A percentile compares a stretch with the other conserved stretches of the same genome.
These are phyloP conservation scores for Amphirosellinia nigrospora DNA, from an alignment of 495 filamentous ascomycete species.

Conservation along the genomic window DNA sequence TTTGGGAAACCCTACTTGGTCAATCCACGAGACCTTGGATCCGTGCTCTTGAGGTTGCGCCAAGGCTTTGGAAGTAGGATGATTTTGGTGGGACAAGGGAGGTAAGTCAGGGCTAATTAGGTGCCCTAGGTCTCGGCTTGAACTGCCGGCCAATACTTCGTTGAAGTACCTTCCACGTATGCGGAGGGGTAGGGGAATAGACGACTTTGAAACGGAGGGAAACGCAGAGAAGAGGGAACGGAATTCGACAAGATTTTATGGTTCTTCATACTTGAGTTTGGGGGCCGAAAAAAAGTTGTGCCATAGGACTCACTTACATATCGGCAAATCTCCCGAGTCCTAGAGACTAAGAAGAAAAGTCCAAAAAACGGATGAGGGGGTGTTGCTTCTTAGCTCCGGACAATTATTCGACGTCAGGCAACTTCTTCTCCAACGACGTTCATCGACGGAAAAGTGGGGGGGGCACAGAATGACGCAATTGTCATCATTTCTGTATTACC, in stretches of 20 bases:
- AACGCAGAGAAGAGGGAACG: neutral
- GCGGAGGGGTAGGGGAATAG: neutral
- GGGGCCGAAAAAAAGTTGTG: conserved; percentile 19
- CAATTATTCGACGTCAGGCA: neutral
- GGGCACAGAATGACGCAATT: conserved; percentile 18
- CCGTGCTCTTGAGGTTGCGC: neutral
- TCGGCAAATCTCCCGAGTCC: neutral
- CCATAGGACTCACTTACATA: neutral
- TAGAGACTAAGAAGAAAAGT: neutral
- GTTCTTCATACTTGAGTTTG: neutral
- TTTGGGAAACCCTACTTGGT: neutral
- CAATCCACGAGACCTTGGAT: neutral
- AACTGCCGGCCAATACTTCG: neutral
- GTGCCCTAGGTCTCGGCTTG: neutral
- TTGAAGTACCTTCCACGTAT: neutral
- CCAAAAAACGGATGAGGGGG: neutral
- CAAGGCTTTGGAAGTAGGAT: no score
- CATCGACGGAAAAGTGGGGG: neutral
- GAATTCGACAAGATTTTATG: neutral
- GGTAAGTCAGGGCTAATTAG: conserved; percentile 13
- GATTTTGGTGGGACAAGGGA: neutral
- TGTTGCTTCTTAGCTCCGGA: neutral
- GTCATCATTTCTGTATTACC: neutral
- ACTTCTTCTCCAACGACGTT: neutral
- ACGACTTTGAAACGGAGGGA: neutral